These are phyloP conservation scores for Cryptococcus depauperatus DNA, from an alignment of 1,284 basidiomycete genomes.

Conservation along the genomic window DNA sequence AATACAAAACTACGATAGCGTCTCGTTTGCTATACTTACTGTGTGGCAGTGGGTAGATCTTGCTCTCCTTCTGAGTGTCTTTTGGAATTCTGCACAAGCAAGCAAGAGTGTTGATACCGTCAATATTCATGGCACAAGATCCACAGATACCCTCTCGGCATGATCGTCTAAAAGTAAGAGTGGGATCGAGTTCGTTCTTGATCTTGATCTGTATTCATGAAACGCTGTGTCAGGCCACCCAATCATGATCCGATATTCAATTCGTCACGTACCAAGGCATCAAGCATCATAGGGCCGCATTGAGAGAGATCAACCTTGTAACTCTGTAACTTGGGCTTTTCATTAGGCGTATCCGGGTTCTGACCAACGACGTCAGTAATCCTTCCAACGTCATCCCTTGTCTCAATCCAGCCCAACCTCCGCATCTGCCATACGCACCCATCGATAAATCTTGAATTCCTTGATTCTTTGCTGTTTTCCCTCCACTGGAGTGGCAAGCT, in stretches of 20 bases:
- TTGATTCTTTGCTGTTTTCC: conserved; percentile 52
- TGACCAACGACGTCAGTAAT: conserved; percentile 33
- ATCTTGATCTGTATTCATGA: conserved; percentile 75
- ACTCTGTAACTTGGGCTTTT: conserved; percentile 84
- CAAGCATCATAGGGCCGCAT: conserved; percentile 87
- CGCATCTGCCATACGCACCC: conserved; percentile 53
- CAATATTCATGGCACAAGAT: conserved; percentile 98
- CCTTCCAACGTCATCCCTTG: background rate
- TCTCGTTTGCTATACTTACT: conserved; percentile 49
- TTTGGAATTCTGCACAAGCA: conserved; percentile 94
- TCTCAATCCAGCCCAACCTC: background rate
- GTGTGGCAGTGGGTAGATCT: conserved; percentile 98
- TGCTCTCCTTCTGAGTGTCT: conserved; percentile 60
- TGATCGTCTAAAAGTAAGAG: conserved; percentile 90
- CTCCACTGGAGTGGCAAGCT: conserved; percentile 30
- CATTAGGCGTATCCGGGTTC: conserved; percentile 92
- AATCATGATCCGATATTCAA: background rate
- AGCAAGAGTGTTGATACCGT: conserved; percentile 95
- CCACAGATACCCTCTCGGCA: conserved; percentile 98
- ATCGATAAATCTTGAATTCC: conserved; percentile 95
- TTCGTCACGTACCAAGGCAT: conserved; percentile 47
- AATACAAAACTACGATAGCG: background rate
- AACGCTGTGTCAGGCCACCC: background rate
- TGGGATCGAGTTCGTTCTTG: conserved; percentile 96
- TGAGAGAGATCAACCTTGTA: conserved; percentile 91